Evolutionary conservation across 768 basidiomycete species (phyloP).

Genomic region (Leccinellum rugosiceps): DNA sequence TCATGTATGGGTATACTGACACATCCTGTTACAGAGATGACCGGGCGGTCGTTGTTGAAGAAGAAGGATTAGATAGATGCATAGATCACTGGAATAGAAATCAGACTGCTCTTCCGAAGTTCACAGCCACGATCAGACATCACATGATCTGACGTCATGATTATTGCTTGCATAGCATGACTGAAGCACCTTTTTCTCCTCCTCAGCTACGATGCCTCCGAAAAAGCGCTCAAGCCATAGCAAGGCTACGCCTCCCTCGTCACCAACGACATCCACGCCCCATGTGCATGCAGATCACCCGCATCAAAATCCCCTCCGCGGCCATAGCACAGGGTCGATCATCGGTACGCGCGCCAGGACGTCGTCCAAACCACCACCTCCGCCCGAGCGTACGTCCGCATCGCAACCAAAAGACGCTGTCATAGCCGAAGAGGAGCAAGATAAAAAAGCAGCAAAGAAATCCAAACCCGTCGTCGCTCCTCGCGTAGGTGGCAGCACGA

Average conservation of each 20-base stretch:
- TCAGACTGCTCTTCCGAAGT: background rate
- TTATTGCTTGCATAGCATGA: no score
- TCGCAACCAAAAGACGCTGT: background rate
- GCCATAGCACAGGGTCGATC: slow-evolving; percentile 10
- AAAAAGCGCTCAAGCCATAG: slow-evolving; percentile 16
- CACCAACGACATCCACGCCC: slow-evolving; percentile 9
- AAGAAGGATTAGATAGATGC: slow-evolving; percentile 23
- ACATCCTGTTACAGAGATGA: slow-evolving; percentile 23
- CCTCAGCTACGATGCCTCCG: slow-evolving; percentile 10
- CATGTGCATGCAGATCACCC: slow-evolving; percentile 7
- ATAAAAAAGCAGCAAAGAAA: background rate
- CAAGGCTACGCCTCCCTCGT: slow-evolving; percentile 3
- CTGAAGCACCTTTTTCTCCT: background rate
- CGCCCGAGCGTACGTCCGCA: background rate
- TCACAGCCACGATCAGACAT: background rate
- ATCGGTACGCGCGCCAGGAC: slow-evolving; percentile 4
- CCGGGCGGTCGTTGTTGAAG: slow-evolving; percentile 27
- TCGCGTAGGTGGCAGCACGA: background rate
- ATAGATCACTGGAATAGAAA: slow-evolving; percentile 6
- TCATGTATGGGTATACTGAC: background rate
- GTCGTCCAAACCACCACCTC: slow-evolving; percentile 1
- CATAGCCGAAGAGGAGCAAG: background rate
- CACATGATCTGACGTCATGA: slow-evolving; percentile 24
- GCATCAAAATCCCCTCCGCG: slow-evolving; percentile 14
- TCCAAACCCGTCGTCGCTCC: background rate